phyloP scores from a whole-genome alignment of 2,329 filamentous ascomycete species.

The Cercospora berteroae region DNA sequence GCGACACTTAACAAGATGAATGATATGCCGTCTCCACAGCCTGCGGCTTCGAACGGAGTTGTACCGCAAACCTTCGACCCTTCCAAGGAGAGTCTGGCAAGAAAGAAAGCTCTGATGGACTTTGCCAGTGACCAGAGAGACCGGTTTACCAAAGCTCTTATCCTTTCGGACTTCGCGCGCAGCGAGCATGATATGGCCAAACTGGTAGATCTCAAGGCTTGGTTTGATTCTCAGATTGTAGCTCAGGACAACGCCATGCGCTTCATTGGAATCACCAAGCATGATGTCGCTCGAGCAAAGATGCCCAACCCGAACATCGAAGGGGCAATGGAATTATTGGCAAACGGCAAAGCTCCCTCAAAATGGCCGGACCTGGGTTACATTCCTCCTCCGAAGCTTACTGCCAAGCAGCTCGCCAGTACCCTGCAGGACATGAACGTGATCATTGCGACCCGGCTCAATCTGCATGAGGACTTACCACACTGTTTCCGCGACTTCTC shows the following conservation, averaged over 20 bases:
- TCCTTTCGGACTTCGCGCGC: constrained; percentile 86
- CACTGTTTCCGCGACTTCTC: constrained; percentile 72
- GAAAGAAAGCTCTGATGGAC: constrained; percentile 71
- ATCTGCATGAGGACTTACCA: constrained; percentile 79
- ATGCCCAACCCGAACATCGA: constrained; percentile 87
- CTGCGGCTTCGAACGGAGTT: constrained; percentile 41
- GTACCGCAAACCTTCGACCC: constrained; percentile 48
- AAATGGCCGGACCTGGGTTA: constrained; percentile 83
- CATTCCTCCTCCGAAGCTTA: constrained; percentile 69
- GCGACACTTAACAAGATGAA: constrained; percentile 70
- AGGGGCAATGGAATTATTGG: constrained; percentile 81
- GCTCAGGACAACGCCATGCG: constrained; percentile 27
- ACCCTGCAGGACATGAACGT: constrained; percentile 81
- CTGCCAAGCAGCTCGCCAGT: constrained; percentile 67
- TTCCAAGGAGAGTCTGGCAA: constrained; percentile 65
- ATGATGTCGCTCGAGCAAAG: constrained; percentile 68
- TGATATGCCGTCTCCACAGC: constrained; percentile 57
- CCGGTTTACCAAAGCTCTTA: constrained; percentile 88
- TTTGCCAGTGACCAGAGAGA: constrained; percentile 78
- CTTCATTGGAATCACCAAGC: constrained; percentile 59
- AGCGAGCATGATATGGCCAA: constrained; percentile 74
- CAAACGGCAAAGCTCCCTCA: constrained; percentile 66
- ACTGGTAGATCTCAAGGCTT: constrained; percentile 80
- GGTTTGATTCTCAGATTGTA: constrained; percentile 56
- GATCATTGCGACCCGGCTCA: constrained; percentile 76